Conservation (phyloP, 179 eudicot genomes). For the Monotropa hypopitys region DNA sequence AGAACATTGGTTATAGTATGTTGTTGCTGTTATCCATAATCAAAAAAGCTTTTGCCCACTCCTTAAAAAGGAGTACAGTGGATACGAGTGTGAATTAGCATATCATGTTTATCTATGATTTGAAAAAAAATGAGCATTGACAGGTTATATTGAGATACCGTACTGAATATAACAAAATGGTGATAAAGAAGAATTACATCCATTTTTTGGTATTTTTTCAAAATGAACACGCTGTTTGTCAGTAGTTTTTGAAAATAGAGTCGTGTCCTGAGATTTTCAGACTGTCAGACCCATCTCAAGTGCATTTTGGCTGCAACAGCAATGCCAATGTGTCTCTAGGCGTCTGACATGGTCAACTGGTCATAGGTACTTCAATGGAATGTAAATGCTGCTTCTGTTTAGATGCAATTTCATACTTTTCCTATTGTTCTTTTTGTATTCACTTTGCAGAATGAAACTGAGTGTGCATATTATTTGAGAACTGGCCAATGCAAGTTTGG, state of each 20-base stretch:
- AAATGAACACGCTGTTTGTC: neutral
- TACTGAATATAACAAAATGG: neutral
- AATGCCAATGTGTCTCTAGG: neutral
- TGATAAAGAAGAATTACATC: neutral
- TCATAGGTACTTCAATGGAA: neutral
- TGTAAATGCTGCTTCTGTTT: neutral
- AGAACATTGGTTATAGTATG: too few species aligned
- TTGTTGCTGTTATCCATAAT: neutral
- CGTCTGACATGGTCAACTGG: neutral
- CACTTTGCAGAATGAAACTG: slow-evolving; percentile 48
- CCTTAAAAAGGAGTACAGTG: neutral
- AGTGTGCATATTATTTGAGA: slow-evolving; percentile 87
- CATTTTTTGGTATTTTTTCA: neutral
- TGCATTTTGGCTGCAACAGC: neutral
- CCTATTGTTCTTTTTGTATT: neutral
- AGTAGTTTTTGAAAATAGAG: neutral
- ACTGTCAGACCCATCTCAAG: neutral
- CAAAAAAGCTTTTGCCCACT: neutral
- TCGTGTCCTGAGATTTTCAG: neutral
- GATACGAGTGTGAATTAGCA: neutral
- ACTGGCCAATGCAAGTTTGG: slow-evolving; percentile 97
- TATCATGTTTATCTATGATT: neutral
- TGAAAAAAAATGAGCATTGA: neutral
- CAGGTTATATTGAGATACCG: neutral
- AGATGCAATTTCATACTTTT: neutral